Base-by-base conservation (phyloP, 352 stramenopile species). In the Pythium myriotylum region DNA sequence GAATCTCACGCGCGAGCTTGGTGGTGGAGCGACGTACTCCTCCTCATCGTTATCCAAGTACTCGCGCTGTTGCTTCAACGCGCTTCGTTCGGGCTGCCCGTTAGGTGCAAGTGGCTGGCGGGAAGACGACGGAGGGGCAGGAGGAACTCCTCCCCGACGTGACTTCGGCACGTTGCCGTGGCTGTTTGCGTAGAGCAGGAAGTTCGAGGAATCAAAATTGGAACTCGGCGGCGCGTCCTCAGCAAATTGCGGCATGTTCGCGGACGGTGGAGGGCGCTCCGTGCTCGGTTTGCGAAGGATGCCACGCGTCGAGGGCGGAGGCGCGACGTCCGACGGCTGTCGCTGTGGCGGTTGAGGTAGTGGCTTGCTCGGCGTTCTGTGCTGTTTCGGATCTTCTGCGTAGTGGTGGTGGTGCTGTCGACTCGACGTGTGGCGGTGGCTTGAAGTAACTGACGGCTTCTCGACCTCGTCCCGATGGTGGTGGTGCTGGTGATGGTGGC, bases 1-100 rank as follows among this genome's bases (percentile, higher is more conserved):
- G 23, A 74, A 77, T 2, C 70, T 75, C 22, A 86, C 73, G 33
- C 71, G 71, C 14, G 68, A 76, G 50, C 64, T 79, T 1, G 78
- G 76, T 10, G 81, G 83, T 43, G 73, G 56, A 13, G 72, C 57
- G 3, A 77, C 52, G 4, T 62, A 33, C 20, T 41, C 32, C 9
- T 52, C 50, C 16, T 55, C 40, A 6, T 40, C 37, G 19, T 26
- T 47, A 8, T 41, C 16, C 9, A 33, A 20, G 43, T 39, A 46
- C 10, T 23, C 39, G 13, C 24, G 7, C 32, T 57, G 23, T 19
- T 49, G 26, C 50, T 66, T 66, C 22, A 58, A 24, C 2, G 41
- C 58, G 26, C 57, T 58, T 4, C 57, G 57, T 17, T 45, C 37
- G 2, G 57, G 57, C 45, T 57, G 35, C 1, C 57, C 47, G 19